phyloP scores from a whole-genome alignment of 2,329 filamentous ascomycete species.

The Myriosclerotinia duriaeana region DNA sequence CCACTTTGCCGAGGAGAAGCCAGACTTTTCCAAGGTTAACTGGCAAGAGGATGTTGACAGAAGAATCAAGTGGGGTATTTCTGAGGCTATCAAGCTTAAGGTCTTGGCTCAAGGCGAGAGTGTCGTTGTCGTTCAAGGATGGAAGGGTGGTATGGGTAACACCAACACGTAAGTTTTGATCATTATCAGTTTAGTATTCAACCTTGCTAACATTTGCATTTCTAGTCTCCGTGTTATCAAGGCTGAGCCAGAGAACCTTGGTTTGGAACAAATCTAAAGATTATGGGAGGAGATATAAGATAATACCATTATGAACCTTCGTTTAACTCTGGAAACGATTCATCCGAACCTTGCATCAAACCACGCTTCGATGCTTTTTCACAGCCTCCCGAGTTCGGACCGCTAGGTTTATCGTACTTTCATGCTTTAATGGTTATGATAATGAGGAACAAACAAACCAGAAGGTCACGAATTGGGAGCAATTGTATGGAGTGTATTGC shows the following conservation, averaged over 20 bases:
- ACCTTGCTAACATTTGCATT: constrained; percentile 18
- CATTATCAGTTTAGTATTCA: not conserved
- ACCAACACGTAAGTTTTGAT: constrained; percentile 64
- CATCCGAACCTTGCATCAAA: constrained; percentile 9
- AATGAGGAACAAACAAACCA: constrained; percentile 16
- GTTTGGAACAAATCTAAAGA: constrained; percentile 27
- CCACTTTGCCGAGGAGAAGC: constrained; percentile 89
- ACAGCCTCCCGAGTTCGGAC: constrained; percentile 9
- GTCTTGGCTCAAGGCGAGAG: constrained; percentile 71
- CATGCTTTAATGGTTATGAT: constrained; percentile 20
- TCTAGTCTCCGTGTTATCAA: constrained; percentile 40
- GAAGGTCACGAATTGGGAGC: constrained; percentile 14
- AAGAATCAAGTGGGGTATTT: constrained; percentile 95
- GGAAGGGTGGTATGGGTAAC: constrained; percentile 88
- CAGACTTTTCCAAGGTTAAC: constrained; percentile 86
- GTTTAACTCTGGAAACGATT: constrained; percentile 13
- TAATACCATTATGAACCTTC: constrained; percentile 8
- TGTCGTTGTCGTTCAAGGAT: constrained; percentile 83
- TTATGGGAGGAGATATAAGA: not conserved
- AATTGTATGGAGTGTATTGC: constrained; percentile 14
- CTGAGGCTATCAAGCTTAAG: constrained; percentile 78
- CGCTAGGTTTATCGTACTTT: constrained; percentile 12
- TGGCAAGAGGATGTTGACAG: constrained; percentile 99
- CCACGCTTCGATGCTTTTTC: constrained; percentile 10
- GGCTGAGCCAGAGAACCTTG: constrained; percentile 38